Evolutionary conservation across 2,329 filamentous ascomycete genomes (phyloP).

Genomic region (Botrytis paeoniae): DNA sequence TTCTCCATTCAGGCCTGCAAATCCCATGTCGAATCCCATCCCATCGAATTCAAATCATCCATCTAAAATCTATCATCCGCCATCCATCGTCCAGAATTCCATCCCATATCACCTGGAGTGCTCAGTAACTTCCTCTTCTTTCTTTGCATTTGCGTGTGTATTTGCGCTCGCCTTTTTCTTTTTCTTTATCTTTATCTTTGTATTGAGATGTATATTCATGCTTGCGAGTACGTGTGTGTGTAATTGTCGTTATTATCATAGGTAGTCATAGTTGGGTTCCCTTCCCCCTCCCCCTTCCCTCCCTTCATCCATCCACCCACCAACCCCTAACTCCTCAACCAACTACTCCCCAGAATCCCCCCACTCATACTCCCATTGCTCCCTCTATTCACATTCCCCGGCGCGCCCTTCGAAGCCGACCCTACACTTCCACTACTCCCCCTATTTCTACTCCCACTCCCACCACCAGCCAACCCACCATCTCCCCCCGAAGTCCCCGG

Average conservation of each 20-base stretch:
- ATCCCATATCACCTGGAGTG: too few relatives aligned
- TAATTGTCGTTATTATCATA: neutral
- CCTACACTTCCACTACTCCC: slow-evolving; percentile 39
- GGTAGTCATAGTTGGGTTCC: neutral
- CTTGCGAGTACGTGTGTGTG: neutral
- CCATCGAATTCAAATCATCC: neutral
- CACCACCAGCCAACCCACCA: slow-evolving; percentile 42
- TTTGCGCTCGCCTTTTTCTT: neutral
- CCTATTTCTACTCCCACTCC: neutral
- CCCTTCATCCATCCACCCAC: too few relatives aligned
- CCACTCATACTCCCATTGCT: slow-evolving; percentile 48
- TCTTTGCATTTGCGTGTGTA: neutral
- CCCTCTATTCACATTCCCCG: neutral
- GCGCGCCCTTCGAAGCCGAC: neutral
- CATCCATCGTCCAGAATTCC: neutral
- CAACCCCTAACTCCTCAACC: slow-evolving; percentile 52
- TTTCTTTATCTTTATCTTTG: neutral
- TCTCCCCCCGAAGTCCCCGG: slow-evolving; percentile 46
- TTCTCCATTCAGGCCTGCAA: neutral
- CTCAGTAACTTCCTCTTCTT: neutral
- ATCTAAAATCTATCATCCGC: neutral
- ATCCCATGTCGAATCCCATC: neutral
- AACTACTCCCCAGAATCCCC: slow-evolving; percentile 35
- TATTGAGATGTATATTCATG: neutral
- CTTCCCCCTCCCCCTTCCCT: too few relatives aligned